A percentile compares a stretch with the other conserved stretches of the same genome.
Evolutionary conservation across 805 yeast genomes (phyloP).

Genomic region (Isabelozyma pseudorhagii): DNA sequence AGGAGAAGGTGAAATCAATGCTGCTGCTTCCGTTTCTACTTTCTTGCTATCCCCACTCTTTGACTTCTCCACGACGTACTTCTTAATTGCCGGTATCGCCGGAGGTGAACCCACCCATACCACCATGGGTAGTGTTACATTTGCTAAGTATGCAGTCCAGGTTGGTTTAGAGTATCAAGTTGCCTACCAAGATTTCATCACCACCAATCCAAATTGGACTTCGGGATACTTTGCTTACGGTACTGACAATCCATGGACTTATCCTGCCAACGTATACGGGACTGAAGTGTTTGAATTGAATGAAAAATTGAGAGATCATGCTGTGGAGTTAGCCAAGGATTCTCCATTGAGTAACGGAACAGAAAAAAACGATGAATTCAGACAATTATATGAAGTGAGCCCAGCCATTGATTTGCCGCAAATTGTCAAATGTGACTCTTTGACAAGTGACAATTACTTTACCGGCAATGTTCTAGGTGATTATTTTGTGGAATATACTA

Average conservation of each 20-base stretch:
- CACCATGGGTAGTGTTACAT: slow-evolving; percentile 59
- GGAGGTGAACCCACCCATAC: slow-evolving; percentile 58
- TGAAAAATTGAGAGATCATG: slow-evolving; percentile 56
- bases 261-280: slow-evolving; percentile 57
- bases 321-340: slow-evolving; percentile 46
- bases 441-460: slow-evolving; percentile 61
- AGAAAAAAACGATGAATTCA: slow-evolving; percentile 39
- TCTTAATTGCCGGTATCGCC: slow-evolving; percentile 63
- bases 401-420: slow-evolving; percentile 50
- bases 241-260: slow-evolving; percentile 44
- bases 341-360: slow-evolving; percentile 46
- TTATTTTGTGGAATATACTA: slow-evolving; percentile 46
- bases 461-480: slow-evolving; percentile 50
- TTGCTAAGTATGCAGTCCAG: slow-evolving; percentile 59
- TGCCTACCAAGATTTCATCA: slow-evolving; percentile 43
- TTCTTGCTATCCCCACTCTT: slow-evolving; percentile 51
- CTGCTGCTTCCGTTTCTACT: slow-evolving; percentile 58
- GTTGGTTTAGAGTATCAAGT: slow-evolving; percentile 59
- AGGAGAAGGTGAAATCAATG: slow-evolving; percentile 69
- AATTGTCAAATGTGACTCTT: slow-evolving; percentile 53
- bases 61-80: slow-evolving; percentile 58
- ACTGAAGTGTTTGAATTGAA: slow-evolving; percentile 65
- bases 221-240: slow-evolving; percentile 60
- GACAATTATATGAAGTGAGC: slow-evolving; percentile 45
- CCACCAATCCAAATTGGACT: slow-evolving; percentile 47